Percentiles rank a stretch among this genome's conserved stretches.
These are phyloP conservation scores for Sporothrix euskadiensis DNA, from an alignment of 2,329 filamentous ascomycete genomes.

Conservation along the genomic window DNA sequence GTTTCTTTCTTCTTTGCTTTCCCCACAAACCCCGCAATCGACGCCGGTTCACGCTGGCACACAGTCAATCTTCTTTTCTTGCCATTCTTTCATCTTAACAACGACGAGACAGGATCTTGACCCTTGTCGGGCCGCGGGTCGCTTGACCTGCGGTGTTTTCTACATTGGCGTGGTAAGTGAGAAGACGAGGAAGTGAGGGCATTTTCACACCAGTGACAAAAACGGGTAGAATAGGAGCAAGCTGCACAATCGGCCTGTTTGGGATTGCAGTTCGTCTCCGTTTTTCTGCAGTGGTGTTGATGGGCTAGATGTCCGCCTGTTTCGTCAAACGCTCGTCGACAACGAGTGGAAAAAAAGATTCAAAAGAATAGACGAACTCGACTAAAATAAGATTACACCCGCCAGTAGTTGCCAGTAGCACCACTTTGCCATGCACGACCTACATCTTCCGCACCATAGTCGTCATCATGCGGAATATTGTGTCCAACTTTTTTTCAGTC, in stretches of 20 bases:
- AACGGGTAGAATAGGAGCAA: background rate
- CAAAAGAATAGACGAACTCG: background rate
- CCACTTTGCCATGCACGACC: background rate
- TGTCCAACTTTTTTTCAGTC: background rate
- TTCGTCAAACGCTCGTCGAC: background rate
- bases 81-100: background rate
- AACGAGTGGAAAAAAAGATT: background rate
- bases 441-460: background rate
- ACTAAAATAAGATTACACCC: background rate
- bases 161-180: background rate
- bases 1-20: background rate
- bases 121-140: background rate
- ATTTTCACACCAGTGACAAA: no score
- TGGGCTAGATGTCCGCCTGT: background rate
- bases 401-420: background rate
- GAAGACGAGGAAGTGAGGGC: no score
- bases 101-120: background rate
- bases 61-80: background rate
- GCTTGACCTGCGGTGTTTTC: background rate
- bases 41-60: background rate
- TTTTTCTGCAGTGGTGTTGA: background rate
- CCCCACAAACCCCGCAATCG: slow-evolving; percentile 4
- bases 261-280: background rate
- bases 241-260: background rate
- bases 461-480: slow-evolving; percentile 9